Base-by-base conservation (phyloP, 2,329 filamentous ascomycete species). In the Lachnellula arida region DNA sequence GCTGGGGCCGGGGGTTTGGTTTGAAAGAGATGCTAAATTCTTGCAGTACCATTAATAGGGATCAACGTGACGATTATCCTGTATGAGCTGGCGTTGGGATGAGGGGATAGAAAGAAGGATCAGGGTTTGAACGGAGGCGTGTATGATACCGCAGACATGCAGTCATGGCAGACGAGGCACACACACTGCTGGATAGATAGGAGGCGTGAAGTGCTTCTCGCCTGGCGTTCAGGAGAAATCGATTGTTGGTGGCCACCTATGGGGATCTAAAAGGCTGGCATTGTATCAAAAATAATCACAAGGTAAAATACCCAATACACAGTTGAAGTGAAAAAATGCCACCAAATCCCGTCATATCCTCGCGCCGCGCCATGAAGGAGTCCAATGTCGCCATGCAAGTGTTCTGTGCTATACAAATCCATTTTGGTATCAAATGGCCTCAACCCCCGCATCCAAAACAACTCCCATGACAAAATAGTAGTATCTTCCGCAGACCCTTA, bases 61-160 rank as follows among this genome's bases (percentile, higher is more conserved):
- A 84, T 93, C 67, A 96, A 96, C 72, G 85, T 86, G 5, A 72
- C 92, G 63, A 87, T 96, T 63, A 94, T 96, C 69, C 71, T 91
- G 57, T 96, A 92, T 74, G 87, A 91, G 74, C 76, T 94, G 42
- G 78, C 91, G 47, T 76, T 92, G 28, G 89, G 89, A 56, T 92
- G 51, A 60, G 35, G 32, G 15, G 15, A 28, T 2, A 49, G 44
- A 11, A 53, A 22, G 4, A 14, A 32, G 53, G 35, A 7, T 19
- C 25, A 34, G 22, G 46, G 47, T 40, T 49, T 23, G 46, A 34
- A 23, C n/a, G 42, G 35, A 44, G 22, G 14, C 34, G 15, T 53
- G 46, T 51, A 59, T 19, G 23, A 51, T 46, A 53, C 22, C 34
- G 23, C 11, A 17, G 15, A 7, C 12, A n/a, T n/a, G 15, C 28